These are phyloP conservation scores for Botrytis porri DNA, from an alignment of 2,329 filamentous ascomycete genomes.

Conservation along the genomic window DNA sequence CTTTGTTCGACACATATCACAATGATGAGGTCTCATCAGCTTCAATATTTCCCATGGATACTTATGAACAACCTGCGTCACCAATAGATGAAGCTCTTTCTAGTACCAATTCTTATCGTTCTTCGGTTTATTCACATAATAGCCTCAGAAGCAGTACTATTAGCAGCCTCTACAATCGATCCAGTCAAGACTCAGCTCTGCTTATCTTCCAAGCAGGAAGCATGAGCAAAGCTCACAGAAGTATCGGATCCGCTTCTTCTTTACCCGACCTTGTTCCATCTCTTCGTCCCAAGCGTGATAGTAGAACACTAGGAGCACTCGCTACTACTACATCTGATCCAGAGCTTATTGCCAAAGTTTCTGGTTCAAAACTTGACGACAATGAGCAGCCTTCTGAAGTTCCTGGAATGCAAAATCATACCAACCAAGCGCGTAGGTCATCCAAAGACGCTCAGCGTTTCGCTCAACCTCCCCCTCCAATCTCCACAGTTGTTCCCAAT, in stretches of 20 bases:
- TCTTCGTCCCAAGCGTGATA: slow-evolving; percentile 24
- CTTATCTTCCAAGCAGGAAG: slow-evolving; percentile 25
- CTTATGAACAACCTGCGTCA: slow-evolving; percentile 29
- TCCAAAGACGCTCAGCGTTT: slow-evolving; percentile 25
- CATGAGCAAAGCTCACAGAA: slow-evolving; percentile 30
- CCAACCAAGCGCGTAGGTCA: slow-evolving; percentile 26
- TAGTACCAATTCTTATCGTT: slow-evolving; percentile 36
- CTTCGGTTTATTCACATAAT: slow-evolving; percentile 33
- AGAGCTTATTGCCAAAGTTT: slow-evolving; percentile 22
- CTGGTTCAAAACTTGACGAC: slow-evolving; percentile 16
- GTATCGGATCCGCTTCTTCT: slow-evolving; percentile 33
- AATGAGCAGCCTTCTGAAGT: slow-evolving; percentile 23
- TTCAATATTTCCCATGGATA: slow-evolving; percentile 30
- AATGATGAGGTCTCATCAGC: slow-evolving; percentile 26
- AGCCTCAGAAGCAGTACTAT: slow-evolving; percentile 32
- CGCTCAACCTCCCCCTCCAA: slow-evolving; percentile 9
- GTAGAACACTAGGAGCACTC: slow-evolving; percentile 5
- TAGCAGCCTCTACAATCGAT: slow-evolving; percentile 27
- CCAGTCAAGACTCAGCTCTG: slow-evolving; percentile 35
- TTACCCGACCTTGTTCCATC: slow-evolving; percentile 38
- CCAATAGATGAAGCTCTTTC: slow-evolving; percentile 36
- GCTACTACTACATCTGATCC: slow-evolving; percentile 3
- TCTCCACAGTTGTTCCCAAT: slow-evolving; percentile 10
- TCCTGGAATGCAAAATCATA: slow-evolving; percentile 15
- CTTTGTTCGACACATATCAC: slow-evolving; percentile 34